A percentile compares a stretch with the other conserved stretches of the same genome.
Evolutionary conservation across 192 early-diverging fungal species (phyloP).

Genomic region (Backusella parvicylindrica): DNA sequence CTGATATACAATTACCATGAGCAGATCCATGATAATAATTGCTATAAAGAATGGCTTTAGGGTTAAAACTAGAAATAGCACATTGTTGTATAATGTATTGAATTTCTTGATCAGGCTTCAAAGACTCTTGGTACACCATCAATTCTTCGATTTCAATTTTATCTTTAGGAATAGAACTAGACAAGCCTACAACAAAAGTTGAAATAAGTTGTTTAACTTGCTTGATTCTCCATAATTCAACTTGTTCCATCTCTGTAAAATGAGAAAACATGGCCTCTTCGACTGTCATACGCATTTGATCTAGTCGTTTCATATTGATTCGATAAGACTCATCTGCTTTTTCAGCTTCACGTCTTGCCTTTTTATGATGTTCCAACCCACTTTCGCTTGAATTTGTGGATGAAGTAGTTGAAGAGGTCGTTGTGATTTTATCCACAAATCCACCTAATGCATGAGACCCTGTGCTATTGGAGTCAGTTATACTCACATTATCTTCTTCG

Average conservation of each 20-base stretch:
- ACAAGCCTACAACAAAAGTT: slow-evolving; percentile 44
- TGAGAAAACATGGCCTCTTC: slow-evolving; percentile 66
- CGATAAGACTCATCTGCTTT: slow-evolving; percentile 65
- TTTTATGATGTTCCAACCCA: slow-evolving; percentile 42
- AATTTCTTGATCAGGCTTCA: slow-evolving; percentile 76
- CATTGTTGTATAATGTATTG: slow-evolving; percentile 74
- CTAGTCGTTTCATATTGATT: slow-evolving; percentile 56
- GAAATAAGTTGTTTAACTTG: slow-evolving; percentile 36
- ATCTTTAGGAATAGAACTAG: slow-evolving; percentile 40
- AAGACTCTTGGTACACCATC: slow-evolving; percentile 58
- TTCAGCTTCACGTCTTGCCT: slow-evolving; percentile 56
- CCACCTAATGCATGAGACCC: slow-evolving; percentile 15
- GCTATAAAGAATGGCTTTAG: slow-evolving; percentile 66
- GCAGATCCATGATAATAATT: slow-evolving; percentile 65
- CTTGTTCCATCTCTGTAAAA: slow-evolving; percentile 48
- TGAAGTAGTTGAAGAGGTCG: background rate
- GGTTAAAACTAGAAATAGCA: slow-evolving; percentile 61
- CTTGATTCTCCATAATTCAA: slow-evolving; percentile 43
- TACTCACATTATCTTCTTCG: slow-evolving; percentile 35
- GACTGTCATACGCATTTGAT: slow-evolving; percentile 61
- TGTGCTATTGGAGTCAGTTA: slow-evolving; percentile 9
- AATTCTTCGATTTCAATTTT: slow-evolving; percentile 60
- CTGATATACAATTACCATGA: slow-evolving; percentile 37
- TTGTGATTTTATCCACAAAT: slow-evolving; percentile 15
- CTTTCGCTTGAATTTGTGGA: background rate